Percentiles rank a stretch among this genome's conserved stretches.
phyloP scores from a whole-genome alignment of 306 rosid species.

The Cicer yamashitae region DNA sequence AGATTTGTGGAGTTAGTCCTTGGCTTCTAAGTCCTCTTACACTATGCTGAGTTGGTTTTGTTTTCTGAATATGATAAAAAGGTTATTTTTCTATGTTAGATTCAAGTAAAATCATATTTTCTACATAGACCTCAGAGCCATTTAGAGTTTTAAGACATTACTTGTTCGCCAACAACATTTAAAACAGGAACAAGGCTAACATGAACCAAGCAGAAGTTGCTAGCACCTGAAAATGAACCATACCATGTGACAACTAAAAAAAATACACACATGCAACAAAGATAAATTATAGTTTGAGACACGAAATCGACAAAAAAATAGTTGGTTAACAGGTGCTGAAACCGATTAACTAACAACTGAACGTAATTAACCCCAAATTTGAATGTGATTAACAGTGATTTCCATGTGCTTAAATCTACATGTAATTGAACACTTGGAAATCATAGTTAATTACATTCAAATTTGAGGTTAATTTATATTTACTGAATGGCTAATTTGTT shows the following conservation, averaged over 20 bases:
- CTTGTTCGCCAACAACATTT: slow-evolving; percentile 93
- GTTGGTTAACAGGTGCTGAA: too few species aligned
- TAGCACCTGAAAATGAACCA: slow-evolving; percentile 59
- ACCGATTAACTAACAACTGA: too few species aligned
- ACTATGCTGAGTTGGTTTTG: slow-evolving; percentile 90
- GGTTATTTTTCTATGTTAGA: slow-evolving; percentile 37
- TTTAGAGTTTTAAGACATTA: slow-evolving; percentile 32
- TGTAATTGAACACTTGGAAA: too few species aligned
- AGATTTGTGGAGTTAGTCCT: slow-evolving; percentile 76
- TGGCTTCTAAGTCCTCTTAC: slow-evolving; percentile 77
- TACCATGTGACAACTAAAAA: slow-evolving; percentile 15
- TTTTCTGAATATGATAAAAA: slow-evolving; percentile 58
- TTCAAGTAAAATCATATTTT: slow-evolving; percentile 23
- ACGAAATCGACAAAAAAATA: too few species aligned
- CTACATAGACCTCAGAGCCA: slow-evolving; percentile 19
- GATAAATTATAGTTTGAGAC: too few species aligned
- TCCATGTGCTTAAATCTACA: too few species aligned
- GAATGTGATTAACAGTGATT: too few species aligned
- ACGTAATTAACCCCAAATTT: too few species aligned
- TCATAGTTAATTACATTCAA: too few species aligned
- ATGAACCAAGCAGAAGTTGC: slow-evolving; percentile 78
- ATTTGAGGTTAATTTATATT: too few species aligned
- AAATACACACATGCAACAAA: too few species aligned
- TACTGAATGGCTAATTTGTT: too few species aligned
- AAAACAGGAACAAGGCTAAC: slow-evolving; percentile 92